phyloP scores from a whole-genome alignment of 2,329 filamentous ascomycete species.

The Paramyrothecium sp. region DNA sequence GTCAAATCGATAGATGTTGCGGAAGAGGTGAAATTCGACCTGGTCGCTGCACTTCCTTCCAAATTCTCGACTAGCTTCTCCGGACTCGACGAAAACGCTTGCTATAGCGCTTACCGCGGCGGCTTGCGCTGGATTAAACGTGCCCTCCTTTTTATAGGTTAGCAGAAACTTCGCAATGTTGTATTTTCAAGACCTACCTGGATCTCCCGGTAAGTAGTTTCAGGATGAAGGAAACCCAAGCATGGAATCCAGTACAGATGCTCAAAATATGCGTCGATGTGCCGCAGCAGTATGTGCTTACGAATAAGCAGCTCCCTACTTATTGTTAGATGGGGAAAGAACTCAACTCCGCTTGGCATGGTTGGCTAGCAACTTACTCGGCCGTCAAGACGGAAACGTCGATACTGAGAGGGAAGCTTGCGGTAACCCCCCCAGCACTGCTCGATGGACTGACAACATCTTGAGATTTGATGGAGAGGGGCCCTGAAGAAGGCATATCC shows the following conservation, averaged over 20 bases:
- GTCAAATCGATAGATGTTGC: conserved; percentile 35
- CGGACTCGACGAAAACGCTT: conserved; percentile 32
- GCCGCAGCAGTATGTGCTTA: conserved; percentile 31
- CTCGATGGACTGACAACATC: conserved; percentile 15
- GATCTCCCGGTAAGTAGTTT: conserved; percentile 30
- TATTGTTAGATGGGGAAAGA: no score
- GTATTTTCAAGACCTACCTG: no score
- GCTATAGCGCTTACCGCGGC: conserved; percentile 37
- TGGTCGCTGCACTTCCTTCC: conserved; percentile 34
- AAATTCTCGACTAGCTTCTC: conserved; percentile 30
- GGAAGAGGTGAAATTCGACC: conserved; percentile 37
- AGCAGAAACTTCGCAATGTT: no score
- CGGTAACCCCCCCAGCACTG: conserved; percentile 8
- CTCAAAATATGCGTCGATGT: conserved; percentile 38
- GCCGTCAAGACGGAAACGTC: conserved; percentile 20
- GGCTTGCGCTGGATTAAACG: conserved; percentile 30
- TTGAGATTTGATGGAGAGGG: conserved; percentile 9
- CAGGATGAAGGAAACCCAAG: conserved; percentile 36
- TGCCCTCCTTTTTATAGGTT: conserved; percentile 32
- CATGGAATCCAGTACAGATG: conserved; percentile 36
- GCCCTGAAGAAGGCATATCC: conserved; percentile 5
- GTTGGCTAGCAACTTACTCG: conserved; percentile 21
- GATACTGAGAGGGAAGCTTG: conserved; percentile 16
- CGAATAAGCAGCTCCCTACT: conserved; percentile 30
- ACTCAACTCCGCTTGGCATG: conserved; percentile 1